A percentile compares a stretch with the other conserved stretches of the same genome.
Conservation (phyloP, 2,329 filamentous ascomycete genomes). For the Aschersonia sp. region DNA sequence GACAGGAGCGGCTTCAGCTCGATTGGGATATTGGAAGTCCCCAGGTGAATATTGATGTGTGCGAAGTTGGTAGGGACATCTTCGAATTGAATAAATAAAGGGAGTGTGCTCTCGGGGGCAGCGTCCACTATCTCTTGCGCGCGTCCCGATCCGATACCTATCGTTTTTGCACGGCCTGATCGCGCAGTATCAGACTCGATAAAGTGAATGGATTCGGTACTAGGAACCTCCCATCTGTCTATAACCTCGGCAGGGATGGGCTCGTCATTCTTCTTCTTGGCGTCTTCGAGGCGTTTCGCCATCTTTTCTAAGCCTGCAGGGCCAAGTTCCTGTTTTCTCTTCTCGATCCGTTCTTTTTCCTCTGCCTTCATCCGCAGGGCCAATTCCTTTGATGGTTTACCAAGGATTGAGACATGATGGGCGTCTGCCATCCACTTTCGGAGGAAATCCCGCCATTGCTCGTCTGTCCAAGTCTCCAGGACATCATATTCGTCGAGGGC, state of each 20-base stretch:
- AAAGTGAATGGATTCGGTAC: slow-evolving; percentile 86
- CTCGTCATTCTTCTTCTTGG: slow-evolving; percentile 78
- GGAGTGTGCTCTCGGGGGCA: slow-evolving; percentile 43
- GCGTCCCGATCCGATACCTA: slow-evolving; percentile 52
- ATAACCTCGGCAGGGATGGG: slow-evolving; percentile 75
- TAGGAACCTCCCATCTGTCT: slow-evolving; percentile 67
- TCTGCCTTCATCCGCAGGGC: slow-evolving; percentile 70
- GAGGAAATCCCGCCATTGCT: slow-evolving; percentile 71
- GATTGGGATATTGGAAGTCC: slow-evolving; percentile 63
- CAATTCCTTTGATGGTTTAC: slow-evolving; percentile 68
- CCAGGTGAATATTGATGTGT: slow-evolving; percentile 66
- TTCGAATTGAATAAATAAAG: slow-evolving; percentile 93
- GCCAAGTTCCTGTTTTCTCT: slow-evolving; percentile 67
- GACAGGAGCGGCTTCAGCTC: slow-evolving; percentile 72
- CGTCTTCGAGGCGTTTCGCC: slow-evolving; percentile 60
- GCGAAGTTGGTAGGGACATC: slow-evolving; percentile 90
- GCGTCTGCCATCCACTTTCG: slow-evolving; percentile 76
- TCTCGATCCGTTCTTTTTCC: slow-evolving; percentile 65
- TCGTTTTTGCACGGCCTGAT: slow-evolving; percentile 59
- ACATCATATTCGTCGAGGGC: slow-evolving; percentile 47
- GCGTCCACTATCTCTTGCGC: slow-evolving; percentile 66
- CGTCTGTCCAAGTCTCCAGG: slow-evolving; percentile 67
- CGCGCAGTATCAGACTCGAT: slow-evolving; percentile 78
- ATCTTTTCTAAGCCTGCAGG: slow-evolving; percentile 67
- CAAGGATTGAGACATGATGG: slow-evolving; percentile 75